Base-by-base conservation (phyloP, 2,329 filamentous ascomycete species). In the Colletotrichum melonis region DNA sequence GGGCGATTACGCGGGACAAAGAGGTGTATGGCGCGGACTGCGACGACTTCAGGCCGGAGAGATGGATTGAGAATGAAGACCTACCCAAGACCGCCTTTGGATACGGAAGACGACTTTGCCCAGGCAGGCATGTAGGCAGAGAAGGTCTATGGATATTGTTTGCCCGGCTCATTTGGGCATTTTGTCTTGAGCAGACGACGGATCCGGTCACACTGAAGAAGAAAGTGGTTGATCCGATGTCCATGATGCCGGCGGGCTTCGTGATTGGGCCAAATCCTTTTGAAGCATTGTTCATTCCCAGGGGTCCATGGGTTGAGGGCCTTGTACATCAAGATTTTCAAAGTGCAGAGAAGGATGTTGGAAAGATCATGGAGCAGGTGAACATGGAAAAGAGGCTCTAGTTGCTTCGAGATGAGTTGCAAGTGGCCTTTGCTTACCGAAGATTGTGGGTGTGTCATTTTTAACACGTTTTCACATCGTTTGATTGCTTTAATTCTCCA, bases 111-210 rank as follows among this genome's bases (percentile, higher is more conserved):
- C 84, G 81, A 62, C 77, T 80, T 74, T 88, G 87, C 74, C 77
- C 88, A 11, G 87, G 86, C 2, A 84, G 82, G 75, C 79, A 81
- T 38, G 82, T 87, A 56, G 85, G 86, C 1, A 84, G 88, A 54
- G 84, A 86, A 14, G 83, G 81, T 7, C 76, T 89, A 4, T 86
- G 82, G 73, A 77, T 86, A 4, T 76, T 76, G 28, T 79, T 86
- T 24, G 80, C 85, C 1, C 81, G 83, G 28, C 59, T 87, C 49
- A 77, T 91, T 0, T 90, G 88, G 89, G 86, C 85, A 0, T 89
- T 88, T 71, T 78, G 85, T 3, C 76, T 84, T 19, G 77, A 79
- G 69, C 74, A 78, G 4, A 55, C 63, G 3, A 35, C 55, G 1
- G 26, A 67, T 7, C 46, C 63, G 11, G 32, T n/a, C 42, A 56